Evolutionary conservation across 179 eudicot genomes (phyloP), one percentile per base, ranked within the genome.

Genomic region (Silene noctiflora): DNA sequence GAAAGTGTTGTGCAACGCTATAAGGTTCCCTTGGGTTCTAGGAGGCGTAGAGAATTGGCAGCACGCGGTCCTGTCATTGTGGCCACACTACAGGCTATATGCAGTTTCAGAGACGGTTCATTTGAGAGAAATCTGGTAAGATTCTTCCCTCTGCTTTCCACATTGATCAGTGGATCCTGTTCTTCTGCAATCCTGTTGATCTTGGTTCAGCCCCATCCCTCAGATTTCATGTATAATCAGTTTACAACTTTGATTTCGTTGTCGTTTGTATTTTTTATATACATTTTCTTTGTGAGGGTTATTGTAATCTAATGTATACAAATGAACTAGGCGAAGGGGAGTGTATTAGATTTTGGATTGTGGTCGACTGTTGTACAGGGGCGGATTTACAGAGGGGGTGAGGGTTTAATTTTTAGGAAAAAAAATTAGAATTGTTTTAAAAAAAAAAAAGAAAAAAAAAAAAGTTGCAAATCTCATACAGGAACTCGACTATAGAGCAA

Each of bases 1-100:
- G 8, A 31, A 69, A 81, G 81, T 24, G 71, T 59, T 16, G 76
- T 61, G 22, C 75, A 84, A 64, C 87, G 71, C 24, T 86, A 88
- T 91, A 78, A 72, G 71, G 87, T 94, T 65, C 97, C 97, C 31
- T 59, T 94, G 48, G 93, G 93, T 53, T 94, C 98, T n/a, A 86
- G 87, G 35, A 89, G 88, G 73, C 81, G 91, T 64, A 84, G 93
- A 82, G 98, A 92, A 81, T 79, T 91, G 78, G 91, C 87, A 67
- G 90, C 91, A 2, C 86, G 98, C 25, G 96, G 91, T 5, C 96
- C 98, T 24, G 90, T 94, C 63, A 80, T 94, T 76, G 96, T 92
- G 78, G 75, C 94, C n/a, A 85, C 98, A 19, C 90, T 94, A 44
- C 93, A 94, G 67, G 93, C 96, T 33, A 84, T 94, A 7, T 82